Evolutionary conservation across 192 early-diverging fungal species (phyloP).

Genomic region (Jimgerdemannia lactiflua): DNA sequence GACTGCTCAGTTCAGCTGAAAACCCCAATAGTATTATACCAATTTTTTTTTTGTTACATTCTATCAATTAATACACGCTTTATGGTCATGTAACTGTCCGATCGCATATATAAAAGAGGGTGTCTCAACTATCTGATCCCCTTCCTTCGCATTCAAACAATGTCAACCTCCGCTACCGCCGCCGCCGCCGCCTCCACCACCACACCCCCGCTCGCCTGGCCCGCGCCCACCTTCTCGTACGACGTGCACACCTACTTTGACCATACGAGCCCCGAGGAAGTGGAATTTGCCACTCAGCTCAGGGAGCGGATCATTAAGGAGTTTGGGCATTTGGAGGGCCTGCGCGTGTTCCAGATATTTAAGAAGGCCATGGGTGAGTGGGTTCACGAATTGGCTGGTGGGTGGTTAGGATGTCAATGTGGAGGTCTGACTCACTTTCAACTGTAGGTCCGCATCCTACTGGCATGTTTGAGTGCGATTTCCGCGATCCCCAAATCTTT

Average conservation of each 20-base stretch:
- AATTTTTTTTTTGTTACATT: too few species aligned
- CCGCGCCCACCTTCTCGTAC: conserved; percentile 12
- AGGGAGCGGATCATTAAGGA: conserved; percentile 12
- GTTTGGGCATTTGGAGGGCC: conserved; percentile 15
- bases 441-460: conserved; percentile 12
- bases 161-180: too few species aligned
- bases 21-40: too few species aligned
- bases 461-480: conserved; percentile 21
- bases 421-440: not conserved
- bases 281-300: conserved; percentile 4
- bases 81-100: too few species aligned
- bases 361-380: conserved; percentile 1
- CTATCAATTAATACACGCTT: too few species aligned
- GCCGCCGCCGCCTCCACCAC: not conserved
- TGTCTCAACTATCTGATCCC: too few species aligned
- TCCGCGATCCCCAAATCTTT: conserved; percentile 5
- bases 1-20: too few species aligned
- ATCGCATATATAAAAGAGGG: too few species aligned
- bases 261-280: conserved; percentile 1
- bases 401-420: not conserved
- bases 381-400: not conserved
- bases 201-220: not conserved
- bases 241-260: conserved; percentile 18
- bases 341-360: conserved; percentile 7
- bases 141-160: too few species aligned